Conservation (phyloP, 106 monocot genomes). For the Dendrobium chrysotoxum region DNA sequence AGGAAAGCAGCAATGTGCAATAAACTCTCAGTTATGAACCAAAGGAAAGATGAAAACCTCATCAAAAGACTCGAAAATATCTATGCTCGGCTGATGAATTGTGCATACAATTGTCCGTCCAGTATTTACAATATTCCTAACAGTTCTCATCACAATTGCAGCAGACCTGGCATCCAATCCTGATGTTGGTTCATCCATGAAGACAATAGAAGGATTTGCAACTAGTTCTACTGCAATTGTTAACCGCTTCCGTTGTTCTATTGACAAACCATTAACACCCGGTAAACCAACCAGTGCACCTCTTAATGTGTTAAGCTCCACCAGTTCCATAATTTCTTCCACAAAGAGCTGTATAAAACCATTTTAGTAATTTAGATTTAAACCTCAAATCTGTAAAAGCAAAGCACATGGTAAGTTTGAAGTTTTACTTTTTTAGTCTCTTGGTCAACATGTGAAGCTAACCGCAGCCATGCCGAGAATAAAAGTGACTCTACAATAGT, state of each 20-base stretch:
- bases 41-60: constrained; percentile 49
- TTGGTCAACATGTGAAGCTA: constrained; percentile 64
- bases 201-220: constrained; percentile 97
- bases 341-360: constrained; percentile 63
- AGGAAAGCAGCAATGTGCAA: neutral
- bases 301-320: constrained; percentile 74
- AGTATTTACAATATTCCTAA: constrained; percentile 97
- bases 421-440: constrained; percentile 55
- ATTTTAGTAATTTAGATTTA: neutral
- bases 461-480: constrained; percentile 87
- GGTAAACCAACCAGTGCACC: constrained; percentile 95
- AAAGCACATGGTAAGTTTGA: neutral
- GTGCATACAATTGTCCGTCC: constrained; percentile 99
- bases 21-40: neutral
- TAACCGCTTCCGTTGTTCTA: constrained; percentile 88
- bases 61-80: constrained; percentile 99
- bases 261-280: constrained; percentile 82
- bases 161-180: constrained; percentile 97
- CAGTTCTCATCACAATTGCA: constrained; percentile 98
- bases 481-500: constrained; percentile 88
- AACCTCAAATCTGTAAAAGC: constrained; percentile 2
- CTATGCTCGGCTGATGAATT: constrained; percentile 99
- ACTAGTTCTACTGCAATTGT: constrained; percentile 99
- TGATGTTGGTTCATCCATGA: constrained; percentile 99
- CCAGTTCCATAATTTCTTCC: constrained; percentile 97